A percentile compares a stretch with the other conserved stretches of the same genome.
phyloP scores from a whole-genome alignment of 129 eudicot species.

The Artemisia tridentata region DNA sequence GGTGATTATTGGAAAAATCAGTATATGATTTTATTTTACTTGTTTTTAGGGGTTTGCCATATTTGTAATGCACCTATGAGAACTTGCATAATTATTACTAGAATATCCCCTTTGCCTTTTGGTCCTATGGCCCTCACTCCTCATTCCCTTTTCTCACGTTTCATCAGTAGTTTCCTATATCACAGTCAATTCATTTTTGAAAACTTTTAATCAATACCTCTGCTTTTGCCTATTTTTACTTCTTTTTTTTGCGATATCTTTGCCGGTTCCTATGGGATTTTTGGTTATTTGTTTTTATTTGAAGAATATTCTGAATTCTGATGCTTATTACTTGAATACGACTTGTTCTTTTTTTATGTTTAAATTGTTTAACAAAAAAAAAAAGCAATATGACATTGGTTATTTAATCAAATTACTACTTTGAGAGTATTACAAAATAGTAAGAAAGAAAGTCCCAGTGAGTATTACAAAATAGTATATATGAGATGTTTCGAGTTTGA shows the following conservation, averaged over 20 bases:
- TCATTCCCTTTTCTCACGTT: conserved; percentile 10
- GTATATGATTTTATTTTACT: conserved; percentile 7
- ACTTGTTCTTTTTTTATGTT: not conserved
- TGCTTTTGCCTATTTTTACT: not conserved
- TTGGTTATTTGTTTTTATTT: not conserved
- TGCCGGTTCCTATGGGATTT: not conserved
- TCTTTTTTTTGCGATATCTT: not conserved
- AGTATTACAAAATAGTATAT: too few species aligned
- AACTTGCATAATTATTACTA: conserved; percentile 22
- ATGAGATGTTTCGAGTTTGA: too few species aligned
- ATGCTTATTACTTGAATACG: not conserved
- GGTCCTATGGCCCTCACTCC: conserved; percentile 23
- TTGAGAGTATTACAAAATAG: too few species aligned
- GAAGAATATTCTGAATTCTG: not conserved
- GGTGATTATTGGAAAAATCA: conserved; percentile 12
- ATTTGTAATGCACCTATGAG: conserved; percentile 30
- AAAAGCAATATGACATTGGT: too few species aligned
- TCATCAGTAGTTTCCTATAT: not conserved
- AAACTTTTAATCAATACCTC: conserved; percentile 7
- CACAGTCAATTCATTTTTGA: not conserved
- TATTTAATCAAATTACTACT: too few species aligned
- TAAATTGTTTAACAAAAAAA: not conserved
- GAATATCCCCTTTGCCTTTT: conserved; percentile 11
- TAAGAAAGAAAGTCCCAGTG: too few species aligned
- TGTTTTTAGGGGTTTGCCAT: conserved; percentile 32